Evolutionary conservation across 192 early-diverging fungal genomes (phyloP), one percentile per base, ranked within the genome.

Genomic region (Geosiphon pyriformis): DNA sequence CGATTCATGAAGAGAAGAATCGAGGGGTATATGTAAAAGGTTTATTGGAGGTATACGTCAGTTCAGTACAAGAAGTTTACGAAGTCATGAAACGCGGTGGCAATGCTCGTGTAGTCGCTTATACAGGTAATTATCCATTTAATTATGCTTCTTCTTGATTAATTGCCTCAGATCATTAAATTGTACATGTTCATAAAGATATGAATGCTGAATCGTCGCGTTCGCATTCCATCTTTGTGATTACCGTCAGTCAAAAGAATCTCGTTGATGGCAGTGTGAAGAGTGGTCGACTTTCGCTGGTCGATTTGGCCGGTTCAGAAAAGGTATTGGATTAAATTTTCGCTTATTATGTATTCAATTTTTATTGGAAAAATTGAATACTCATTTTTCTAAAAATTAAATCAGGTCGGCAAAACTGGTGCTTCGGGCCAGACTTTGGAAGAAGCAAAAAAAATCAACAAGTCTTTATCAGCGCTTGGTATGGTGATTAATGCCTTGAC

Each of bases 391-490:
- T n/a, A n/a, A n/a, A n/a, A n/a, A n/a, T n/a, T n/a, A n/a, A n/a
- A 42, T 17, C 57, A 72, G 71, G 83, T 92, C 27, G 90, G 88
- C 50, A 99, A 99, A 75, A 99, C 97, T 30, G 95, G 94, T 53
- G 97, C 97, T 4, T 92, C 94, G 1, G 95, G 98, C 32, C 98
- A 99, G 75, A 97, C 95, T 1, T 76, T 99, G 32, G 98, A 99
- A 75, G 98, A 99, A 72, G 98, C 98, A 70, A 99, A 99, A 76
- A 99, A 95, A 79, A 99, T 99, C 83, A 99, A 99, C 84, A 96
- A 95, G 76, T 96, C 94, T 0, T 81, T 99, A 4, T 93, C 96
- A 6, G 93, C 95, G 0, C 82, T 99, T 49, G 98, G 98, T 56
- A 99, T 97, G 94, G 98, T 99, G 70, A 99, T 99, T 71, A 98